These are phyloP conservation scores for Citrus hindsii DNA, from an alignment of 345 rosid genomes.

Conservation along the genomic window DNA sequence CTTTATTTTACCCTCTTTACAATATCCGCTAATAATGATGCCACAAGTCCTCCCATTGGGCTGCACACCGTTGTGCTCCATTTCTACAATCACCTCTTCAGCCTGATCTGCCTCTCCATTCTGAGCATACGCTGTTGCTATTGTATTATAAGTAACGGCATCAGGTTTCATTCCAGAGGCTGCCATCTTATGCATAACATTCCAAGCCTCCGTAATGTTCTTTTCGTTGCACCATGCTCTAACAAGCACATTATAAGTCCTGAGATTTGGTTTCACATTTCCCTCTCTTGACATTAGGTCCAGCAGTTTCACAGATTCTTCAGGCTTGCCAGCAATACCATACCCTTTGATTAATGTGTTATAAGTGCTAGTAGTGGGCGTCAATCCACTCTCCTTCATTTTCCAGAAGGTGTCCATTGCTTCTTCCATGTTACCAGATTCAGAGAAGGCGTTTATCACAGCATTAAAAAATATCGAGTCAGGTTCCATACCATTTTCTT, in stretches of 20 bases:
- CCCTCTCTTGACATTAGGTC: slow-evolving; percentile 42
- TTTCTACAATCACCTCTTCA: slow-evolving; percentile 40
- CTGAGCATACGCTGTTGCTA: slow-evolving; percentile 54
- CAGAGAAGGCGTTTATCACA: slow-evolving; percentile 59
- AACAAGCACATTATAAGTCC: slow-evolving; percentile 57
- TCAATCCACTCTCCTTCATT: slow-evolving; percentile 55
- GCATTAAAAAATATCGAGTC: slow-evolving; percentile 56
- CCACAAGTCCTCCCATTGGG: slow-evolving; percentile 61
- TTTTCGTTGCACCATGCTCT: slow-evolving; percentile 66
- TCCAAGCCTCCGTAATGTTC: slow-evolving; percentile 54
- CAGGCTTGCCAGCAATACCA: slow-evolving; percentile 53
- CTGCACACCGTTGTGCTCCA: slow-evolving; percentile 35
- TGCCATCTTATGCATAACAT: slow-evolving; percentile 45
- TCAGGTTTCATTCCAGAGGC: slow-evolving; percentile 51
- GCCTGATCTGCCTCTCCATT: slow-evolving; percentile 47
- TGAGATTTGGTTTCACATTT: slow-evolving; percentile 46
- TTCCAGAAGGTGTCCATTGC: slow-evolving; percentile 45
- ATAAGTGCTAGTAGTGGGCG: slow-evolving; percentile 56
- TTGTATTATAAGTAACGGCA: slow-evolving; percentile 56
- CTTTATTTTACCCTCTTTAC: slow-evolving; percentile 48
- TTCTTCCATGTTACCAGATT: slow-evolving; percentile 55
- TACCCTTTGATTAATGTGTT: slow-evolving; percentile 65
- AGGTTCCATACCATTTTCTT: slow-evolving; percentile 41
- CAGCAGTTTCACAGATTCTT: slow-evolving; percentile 48
- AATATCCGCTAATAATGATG: slow-evolving; percentile 53